phyloP scores from a whole-genome alignment of 768 basidiomycete genomes.

The Coprinellus aureogranulatus region DNA sequence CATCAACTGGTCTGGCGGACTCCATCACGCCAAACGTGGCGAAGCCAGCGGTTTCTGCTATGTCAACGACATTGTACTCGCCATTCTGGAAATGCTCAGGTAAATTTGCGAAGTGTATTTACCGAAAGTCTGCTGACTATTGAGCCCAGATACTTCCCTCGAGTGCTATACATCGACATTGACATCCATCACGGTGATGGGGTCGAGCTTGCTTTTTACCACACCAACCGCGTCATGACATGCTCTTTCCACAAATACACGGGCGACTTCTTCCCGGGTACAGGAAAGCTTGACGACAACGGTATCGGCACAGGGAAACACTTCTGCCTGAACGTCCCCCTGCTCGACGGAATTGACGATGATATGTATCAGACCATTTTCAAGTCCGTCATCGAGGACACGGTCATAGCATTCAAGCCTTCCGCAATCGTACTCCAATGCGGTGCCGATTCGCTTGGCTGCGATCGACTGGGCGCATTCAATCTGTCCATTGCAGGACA shows the following conservation, averaged over 20 bases:
- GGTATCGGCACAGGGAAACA: conserved; percentile 87
- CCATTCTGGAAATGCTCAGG: conserved; percentile 89
- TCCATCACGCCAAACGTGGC: conserved; percentile 96
- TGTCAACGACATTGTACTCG: conserved; percentile 94
- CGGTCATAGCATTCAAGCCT: conserved; percentile 84
- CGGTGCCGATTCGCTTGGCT: conserved; percentile 94
- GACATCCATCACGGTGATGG: conserved; percentile 99
- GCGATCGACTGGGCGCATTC: conserved; percentile 94
- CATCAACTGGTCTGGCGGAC: conserved; percentile 97
- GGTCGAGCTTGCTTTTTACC: conserved; percentile 96
- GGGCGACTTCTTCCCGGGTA: conserved; percentile 97
- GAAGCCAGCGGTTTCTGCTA: conserved; percentile 99
- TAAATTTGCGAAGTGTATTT: conserved; percentile 26
- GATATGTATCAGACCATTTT: conserved; percentile 95
- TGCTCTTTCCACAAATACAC: conserved; percentile 99
- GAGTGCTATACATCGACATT: conserved; percentile 97
- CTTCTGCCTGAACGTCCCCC: conserved; percentile 91
- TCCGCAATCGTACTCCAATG: conserved; percentile 93
- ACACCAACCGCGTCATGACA: conserved; percentile 97
- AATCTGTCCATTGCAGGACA: conserved; percentile 97
- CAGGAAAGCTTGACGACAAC: conserved; percentile 93
- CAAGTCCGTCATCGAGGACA: conserved; percentile 94
- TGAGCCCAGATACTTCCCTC: conserved; percentile 72
- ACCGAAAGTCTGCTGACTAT: background rate
- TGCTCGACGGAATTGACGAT: conserved; percentile 96